phyloP scores from a whole-genome alignment of 768 basidiomycete genomes.

The Arthromyces matolae region DNA sequence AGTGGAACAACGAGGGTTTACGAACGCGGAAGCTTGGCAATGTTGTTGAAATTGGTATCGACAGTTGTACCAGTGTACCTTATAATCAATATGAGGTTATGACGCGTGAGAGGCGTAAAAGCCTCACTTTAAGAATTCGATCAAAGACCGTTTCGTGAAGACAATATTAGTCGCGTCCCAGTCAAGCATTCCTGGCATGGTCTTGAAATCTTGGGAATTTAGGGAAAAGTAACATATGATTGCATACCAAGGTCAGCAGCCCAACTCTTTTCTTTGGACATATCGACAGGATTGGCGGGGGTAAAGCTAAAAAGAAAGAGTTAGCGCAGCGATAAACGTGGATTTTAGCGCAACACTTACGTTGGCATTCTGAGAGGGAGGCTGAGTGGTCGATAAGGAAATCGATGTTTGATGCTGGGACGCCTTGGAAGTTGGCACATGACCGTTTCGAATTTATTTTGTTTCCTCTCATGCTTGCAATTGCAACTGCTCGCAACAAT shows the following conservation, averaged over 20 bases:
- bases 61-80: conserved; percentile 75
- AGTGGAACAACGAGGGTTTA: conserved; percentile 4
- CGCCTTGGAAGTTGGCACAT: no score
- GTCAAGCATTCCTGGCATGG: conserved; percentile 79
- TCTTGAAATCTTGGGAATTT: no score
- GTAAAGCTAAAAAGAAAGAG: conserved; percentile 50
- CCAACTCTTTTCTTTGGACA: conserved; percentile 73
- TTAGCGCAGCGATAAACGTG: not conserved
- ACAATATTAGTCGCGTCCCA: conserved; percentile 76
- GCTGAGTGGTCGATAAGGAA: not conserved
- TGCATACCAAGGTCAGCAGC: conserved; percentile 56
- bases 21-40: conserved; percentile 72
- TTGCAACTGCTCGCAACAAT: conserved; percentile 5
- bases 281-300: conserved; percentile 50
- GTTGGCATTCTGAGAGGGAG: conserved; percentile 32
- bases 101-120: conserved; percentile 1
- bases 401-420: not conserved
- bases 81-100: not conserved
- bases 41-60: conserved; percentile 71
- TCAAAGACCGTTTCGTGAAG: conserved; percentile 72
- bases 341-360: conserved; percentile 33
- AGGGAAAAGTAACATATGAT: no score
- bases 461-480: conserved; percentile 3
- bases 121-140: conserved; percentile 73
- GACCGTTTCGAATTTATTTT: conserved; percentile 4